phyloP scores from a whole-genome alignment of 345 rosid genomes.

The Linum tenue region DNA sequence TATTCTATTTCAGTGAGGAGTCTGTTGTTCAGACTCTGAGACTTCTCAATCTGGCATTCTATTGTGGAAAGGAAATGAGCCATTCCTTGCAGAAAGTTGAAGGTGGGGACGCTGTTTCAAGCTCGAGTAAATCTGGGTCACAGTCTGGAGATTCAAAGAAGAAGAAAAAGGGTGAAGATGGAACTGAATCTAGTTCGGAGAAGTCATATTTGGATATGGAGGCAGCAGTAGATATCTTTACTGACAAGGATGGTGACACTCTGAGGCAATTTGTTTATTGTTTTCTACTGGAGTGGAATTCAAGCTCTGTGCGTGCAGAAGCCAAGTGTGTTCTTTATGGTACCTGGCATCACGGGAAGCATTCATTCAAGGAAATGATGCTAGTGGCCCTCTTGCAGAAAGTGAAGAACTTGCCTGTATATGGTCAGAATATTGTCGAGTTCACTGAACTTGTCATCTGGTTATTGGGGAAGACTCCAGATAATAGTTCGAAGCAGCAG shows the following conservation, averaged over 20 bases:
- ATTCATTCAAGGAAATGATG: conserved; percentile 65
- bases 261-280: conserved; percentile 81
- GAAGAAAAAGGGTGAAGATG: conserved; percentile 92
- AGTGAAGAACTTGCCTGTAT: conserved; percentile 62
- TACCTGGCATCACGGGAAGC: conserved; percentile 91
- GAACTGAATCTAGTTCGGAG: conserved; percentile 63
- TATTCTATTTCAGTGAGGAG: conserved; percentile 86
- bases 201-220: conserved; percentile 93
- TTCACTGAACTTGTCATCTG: conserved; percentile 79
- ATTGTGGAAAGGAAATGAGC: conserved; percentile 73
- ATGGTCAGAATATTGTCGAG: conserved; percentile 94
- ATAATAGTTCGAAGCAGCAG: conserved; percentile 52
- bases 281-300: conserved; percentile 94
- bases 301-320: conserved; percentile 85
- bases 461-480: conserved; percentile 76
- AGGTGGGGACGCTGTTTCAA: conserved; percentile 48
- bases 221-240: conserved; percentile 61
- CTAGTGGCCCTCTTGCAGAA: conserved; percentile 61
- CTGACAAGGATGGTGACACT: conserved; percentile 57
- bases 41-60: conserved; percentile 79
- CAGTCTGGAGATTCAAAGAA: conserved; percentile 74
- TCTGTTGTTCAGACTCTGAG: conserved; percentile 84
- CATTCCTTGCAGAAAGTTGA: conserved; percentile 54
- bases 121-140: conserved; percentile 51
- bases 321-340: conserved; percentile 87